Base-by-base conservation (phyloP, 139 green algal genomes). In the Pleodorina starrii region DNA sequence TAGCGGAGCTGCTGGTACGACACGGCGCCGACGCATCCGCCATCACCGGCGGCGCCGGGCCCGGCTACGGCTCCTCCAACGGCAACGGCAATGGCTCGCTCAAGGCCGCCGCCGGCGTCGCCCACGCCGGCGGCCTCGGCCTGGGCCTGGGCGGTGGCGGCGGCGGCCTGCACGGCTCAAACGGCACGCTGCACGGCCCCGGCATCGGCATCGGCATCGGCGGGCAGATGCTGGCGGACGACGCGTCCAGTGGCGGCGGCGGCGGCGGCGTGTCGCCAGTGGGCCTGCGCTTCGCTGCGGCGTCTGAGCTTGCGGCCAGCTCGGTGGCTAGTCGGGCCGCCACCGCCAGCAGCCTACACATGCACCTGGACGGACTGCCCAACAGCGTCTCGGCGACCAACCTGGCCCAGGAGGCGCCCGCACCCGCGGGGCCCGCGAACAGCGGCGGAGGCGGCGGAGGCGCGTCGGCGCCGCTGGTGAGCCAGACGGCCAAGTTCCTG, bases 1-100 rank as follows among this genome's bases (percentile, higher is more conserved):
- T 88, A 25, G 82, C 82, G 44, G 82, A 88, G 63, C 82, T 88
- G 82, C 66, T 88, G 32, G 66, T 88, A 3, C 63, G 66, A 5
- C 82, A 88, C 25, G 82, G 82, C 1, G 82, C 82, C 4, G 82
- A 88, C 82, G 44, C 82, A 1, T 38, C 63, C 29, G 82, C 82
- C 32, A 79, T 88, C 60, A 68, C 81, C 32, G 82, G 66, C 17
- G 81, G 23, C 11, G 63, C 35, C 1, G 3, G 43, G 9, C 4
- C 9, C 9, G 81, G 29, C 32, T 36, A 59, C 36, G 60, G 57
- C 5, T 21, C 27, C 2, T 25, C 27, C 10, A 57, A 25, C 29
- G 59, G 43, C 32, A 77, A 77, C 60, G 44, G 43, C 32, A 77
- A 77, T 43, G 44, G 60, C 42, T 87, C 81, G 42, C 63, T 87